These are phyloP conservation scores for Corymbia calophylla DNA, from an alignment of 441 rosid species.

Conservation along the genomic window DNA sequence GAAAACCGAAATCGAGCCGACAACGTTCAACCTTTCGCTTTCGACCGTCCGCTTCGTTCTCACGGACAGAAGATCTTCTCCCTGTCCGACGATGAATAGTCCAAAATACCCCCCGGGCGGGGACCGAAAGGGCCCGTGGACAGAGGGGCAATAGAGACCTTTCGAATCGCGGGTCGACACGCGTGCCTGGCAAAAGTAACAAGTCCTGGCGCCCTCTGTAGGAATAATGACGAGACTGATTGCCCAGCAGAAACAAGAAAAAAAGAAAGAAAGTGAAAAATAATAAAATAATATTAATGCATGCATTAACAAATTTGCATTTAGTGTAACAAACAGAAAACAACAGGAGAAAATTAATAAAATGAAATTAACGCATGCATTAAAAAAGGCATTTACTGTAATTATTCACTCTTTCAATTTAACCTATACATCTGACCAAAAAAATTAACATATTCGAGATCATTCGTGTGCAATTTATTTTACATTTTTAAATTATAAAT, in stretches of 20 bases:
- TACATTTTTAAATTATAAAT: neutral
- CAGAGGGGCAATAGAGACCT: neutral
- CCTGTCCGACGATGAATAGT: accelerated
- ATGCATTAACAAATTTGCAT: neutral
- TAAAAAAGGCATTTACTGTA: neutral
- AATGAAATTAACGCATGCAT: neutral
- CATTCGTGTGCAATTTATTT: neutral
- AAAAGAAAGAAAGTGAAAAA: neutral
- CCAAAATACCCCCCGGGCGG: neutral
- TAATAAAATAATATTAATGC: neutral
- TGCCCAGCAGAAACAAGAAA: neutral
- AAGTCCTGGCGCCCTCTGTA: neutral
- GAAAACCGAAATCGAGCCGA: neutral
- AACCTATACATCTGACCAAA: neutral
- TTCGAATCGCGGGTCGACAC: neutral
- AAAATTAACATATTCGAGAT: no score
- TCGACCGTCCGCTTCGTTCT: neutral
- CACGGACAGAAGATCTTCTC: neutral
- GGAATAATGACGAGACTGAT: neutral
- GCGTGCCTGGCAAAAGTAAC: neutral
- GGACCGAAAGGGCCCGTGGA: neutral
- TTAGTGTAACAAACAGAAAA: neutral
- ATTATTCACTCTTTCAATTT: neutral
- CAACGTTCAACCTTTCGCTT: neutral
- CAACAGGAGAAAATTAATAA: neutral